Conservation (phyloP, 805 yeast species). For the Metschnikowia aberdeeniae region DNA sequence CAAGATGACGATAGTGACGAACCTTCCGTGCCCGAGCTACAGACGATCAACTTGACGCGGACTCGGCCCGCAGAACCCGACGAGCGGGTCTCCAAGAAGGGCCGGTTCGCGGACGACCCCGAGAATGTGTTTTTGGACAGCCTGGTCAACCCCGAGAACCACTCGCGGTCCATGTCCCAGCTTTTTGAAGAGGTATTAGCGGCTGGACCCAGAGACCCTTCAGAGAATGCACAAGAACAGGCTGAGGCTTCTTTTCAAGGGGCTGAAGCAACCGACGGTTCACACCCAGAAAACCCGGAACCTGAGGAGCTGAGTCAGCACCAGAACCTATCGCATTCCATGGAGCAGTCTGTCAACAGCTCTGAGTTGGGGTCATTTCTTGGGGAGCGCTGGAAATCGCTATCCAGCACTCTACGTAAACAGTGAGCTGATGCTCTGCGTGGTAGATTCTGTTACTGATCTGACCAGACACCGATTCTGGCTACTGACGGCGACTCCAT, state of each 20-base stretch:
- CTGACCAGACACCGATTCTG: too few species aligned
- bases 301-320: not conserved
- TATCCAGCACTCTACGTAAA: slow-evolving; percentile 7
- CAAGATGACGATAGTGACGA: slow-evolving; percentile 15
- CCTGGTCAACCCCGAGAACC: slow-evolving; percentile 4
- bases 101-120: slow-evolving; percentile 13
- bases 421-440: not conserved
- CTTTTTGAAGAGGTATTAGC: slow-evolving; percentile 28
- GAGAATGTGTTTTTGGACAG: slow-evolving; percentile 35
- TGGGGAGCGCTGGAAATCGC: slow-evolving; percentile 9
- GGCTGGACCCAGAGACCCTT: slow-evolving; percentile 9
- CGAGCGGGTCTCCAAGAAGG: not conserved
- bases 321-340: not conserved
- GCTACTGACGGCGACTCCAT: too few species aligned
- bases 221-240: not conserved
- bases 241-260: not conserved
- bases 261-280: not conserved
- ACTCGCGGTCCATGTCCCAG: slow-evolving; percentile 30
- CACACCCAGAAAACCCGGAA: too few species aligned
- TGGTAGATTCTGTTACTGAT: too few species aligned
- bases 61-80: not conserved
- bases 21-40: slow-evolving; percentile 12
- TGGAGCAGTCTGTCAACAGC: slow-evolving; percentile 6
- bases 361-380: slow-evolving; percentile 14
- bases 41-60: slow-evolving; percentile 6